Conservation (phyloP, 2,329 filamentous ascomycete genomes). For the Tolypocladium endophyticum region DNA sequence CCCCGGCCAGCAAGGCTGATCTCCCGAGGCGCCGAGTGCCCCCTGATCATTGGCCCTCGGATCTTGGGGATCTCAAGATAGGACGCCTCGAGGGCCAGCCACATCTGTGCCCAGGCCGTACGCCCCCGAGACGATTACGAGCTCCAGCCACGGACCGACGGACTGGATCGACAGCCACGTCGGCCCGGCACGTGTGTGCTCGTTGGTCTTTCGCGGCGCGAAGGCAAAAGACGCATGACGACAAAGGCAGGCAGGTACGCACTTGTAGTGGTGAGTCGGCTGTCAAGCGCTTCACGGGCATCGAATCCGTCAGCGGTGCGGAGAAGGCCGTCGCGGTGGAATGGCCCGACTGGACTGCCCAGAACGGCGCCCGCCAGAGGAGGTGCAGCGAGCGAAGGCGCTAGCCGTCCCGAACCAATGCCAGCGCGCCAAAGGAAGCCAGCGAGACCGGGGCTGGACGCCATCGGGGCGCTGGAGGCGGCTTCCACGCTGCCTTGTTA, state of each 20-base stretch:
- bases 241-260: not conserved
- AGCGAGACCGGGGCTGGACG: not conserved
- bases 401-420: not conserved
- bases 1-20: conserved; percentile 4
- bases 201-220: too few relatives aligned
- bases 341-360: not conserved
- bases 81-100: not conserved
- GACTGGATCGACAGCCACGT: not conserved
- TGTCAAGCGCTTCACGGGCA: not conserved
- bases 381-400: not conserved
- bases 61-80: conserved; percentile 2
- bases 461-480: not conserved
- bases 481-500: not conserved
- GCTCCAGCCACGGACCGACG: not conserved
- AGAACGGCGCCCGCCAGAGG: not conserved
- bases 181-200: not conserved
- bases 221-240: not conserved
- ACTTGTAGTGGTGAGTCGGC: not conserved
- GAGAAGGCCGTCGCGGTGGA: not conserved
- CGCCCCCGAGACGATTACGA: not conserved
- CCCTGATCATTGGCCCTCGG: conserved; percentile 1
- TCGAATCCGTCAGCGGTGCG: not conserved
- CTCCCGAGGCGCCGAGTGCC: not conserved
- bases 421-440: not conserved
- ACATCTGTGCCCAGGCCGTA: not conserved